These are phyloP conservation scores for Chytridium lagenaria DNA, from an alignment of 371 early-diverging fungal genomes.

Conservation along the genomic window DNA sequence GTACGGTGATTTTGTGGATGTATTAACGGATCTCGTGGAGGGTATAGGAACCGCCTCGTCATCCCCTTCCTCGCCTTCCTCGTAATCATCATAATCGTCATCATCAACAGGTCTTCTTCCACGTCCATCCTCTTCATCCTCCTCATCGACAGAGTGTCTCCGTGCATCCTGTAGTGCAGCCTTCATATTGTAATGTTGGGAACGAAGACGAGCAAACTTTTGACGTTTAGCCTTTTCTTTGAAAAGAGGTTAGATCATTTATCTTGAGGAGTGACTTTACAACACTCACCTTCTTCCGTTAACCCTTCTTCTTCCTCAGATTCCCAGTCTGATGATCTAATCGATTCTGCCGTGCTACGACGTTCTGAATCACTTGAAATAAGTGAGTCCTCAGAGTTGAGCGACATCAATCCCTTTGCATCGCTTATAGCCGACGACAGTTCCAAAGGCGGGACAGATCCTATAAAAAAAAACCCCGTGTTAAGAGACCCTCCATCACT, in stretches of 20 bases:
- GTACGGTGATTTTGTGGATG: too few species aligned
- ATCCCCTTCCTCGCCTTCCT: constrained; percentile 9
- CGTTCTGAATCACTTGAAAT: constrained; percentile 33
- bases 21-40: too few species aligned
- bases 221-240: constrained; percentile 39
- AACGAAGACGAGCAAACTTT: constrained; percentile 74
- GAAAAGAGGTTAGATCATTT: not conserved
- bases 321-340: constrained; percentile 44
- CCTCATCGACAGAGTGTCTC: constrained; percentile 58
- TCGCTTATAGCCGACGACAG: constrained; percentile 38
- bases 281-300: constrained; percentile 33
- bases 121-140: constrained; percentile 41
- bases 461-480: constrained; percentile 22
- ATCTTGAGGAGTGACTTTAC: too few species aligned
- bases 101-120: constrained; percentile 39
- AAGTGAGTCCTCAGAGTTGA: constrained; percentile 18
- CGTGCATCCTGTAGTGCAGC: constrained; percentile 63
- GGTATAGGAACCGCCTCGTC: too few species aligned
- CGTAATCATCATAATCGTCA: constrained; percentile 35
- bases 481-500: not conserved
- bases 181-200: constrained; percentile 87
- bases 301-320: constrained; percentile 43
- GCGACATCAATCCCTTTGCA: constrained; percentile 26
- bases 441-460: constrained; percentile 52
- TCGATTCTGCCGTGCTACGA: constrained; percentile 11